Conservation (phyloP, 1,284 basidiomycete species). For the Microbotryum violaceum region DNA sequence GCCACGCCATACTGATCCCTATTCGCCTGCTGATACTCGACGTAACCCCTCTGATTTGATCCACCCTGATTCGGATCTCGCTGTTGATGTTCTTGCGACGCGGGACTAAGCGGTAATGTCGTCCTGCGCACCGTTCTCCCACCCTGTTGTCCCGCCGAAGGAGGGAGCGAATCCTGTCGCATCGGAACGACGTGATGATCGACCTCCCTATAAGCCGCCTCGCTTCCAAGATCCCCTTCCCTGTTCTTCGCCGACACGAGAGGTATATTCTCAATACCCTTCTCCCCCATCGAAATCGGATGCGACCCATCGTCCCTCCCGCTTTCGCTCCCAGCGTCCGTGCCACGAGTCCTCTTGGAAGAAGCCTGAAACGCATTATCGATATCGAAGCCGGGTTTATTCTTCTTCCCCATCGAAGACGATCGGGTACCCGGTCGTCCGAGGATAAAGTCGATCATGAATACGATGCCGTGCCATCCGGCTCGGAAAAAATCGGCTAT, state of each 20-base stretch:
- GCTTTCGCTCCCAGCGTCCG: not conserved
- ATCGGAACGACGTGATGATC: not conserved
- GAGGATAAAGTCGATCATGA: slow-evolving; percentile 51
- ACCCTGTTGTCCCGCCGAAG: too few relatives aligned
- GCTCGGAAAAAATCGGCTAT: slow-evolving; percentile 59
- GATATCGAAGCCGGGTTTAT: slow-evolving; percentile 6
- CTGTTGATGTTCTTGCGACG: too few relatives aligned
- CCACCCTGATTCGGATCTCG: too few relatives aligned
- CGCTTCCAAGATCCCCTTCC: not conserved
- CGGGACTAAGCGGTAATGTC: too few relatives aligned
- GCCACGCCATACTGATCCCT: too few relatives aligned
- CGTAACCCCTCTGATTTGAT: too few relatives aligned
- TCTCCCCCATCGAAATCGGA: not conserved
- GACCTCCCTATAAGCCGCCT: too few relatives aligned
- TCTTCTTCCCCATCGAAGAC: not conserved
- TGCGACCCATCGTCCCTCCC: not conserved
- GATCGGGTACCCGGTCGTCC: slow-evolving; percentile 49
- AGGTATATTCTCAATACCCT: not conserved
- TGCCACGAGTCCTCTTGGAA: not conserved
- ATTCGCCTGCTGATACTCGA: too few relatives aligned
- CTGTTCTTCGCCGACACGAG: not conserved
- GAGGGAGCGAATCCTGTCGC: too few relatives aligned
- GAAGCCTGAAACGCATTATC: not conserved
- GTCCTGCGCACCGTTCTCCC: too few relatives aligned
- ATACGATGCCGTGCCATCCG: slow-evolving; percentile 55